Percentiles rank a stretch among this genome's conserved stretches.
phyloP scores from a whole-genome alignment of 176 grass and related monocot genomes.

The Themeda triandra region DNA sequence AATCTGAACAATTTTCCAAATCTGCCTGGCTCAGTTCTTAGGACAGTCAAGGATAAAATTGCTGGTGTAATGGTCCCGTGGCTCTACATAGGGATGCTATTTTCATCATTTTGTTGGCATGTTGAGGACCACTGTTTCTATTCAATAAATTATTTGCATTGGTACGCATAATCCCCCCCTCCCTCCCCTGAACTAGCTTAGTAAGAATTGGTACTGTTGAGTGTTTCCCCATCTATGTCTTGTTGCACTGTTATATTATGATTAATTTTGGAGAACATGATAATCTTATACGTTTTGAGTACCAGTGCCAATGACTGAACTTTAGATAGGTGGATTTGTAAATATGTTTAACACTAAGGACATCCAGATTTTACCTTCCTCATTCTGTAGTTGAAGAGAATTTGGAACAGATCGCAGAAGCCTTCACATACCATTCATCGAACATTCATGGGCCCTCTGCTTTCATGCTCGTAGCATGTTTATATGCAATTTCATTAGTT shows the following conservation, averaged over 20 bases:
- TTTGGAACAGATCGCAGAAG: background rate
- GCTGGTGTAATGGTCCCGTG: conserved; percentile 96
- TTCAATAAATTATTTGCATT: conserved; percentile 98
- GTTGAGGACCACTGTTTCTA: conserved; percentile 97
- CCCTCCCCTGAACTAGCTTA: background rate
- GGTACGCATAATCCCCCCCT: conserved; percentile 36
- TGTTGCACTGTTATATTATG: background rate
- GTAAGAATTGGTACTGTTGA: background rate
- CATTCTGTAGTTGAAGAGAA: background rate
- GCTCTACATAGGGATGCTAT: conserved; percentile 95
- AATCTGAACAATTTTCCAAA: conserved; percentile 97
- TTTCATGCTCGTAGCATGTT: background rate
- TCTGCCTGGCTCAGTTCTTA: conserved; percentile 84
- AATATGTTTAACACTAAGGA: background rate
- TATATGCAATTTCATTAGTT: background rate
- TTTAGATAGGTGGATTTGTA: background rate
- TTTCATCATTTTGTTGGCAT: conserved; percentile 98
- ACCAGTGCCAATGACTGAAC: background rate
- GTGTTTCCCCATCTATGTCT: background rate
- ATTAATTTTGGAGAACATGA: background rate
- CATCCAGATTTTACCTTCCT: background rate
- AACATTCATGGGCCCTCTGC: background rate
- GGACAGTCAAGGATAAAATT: conserved; percentile 74
- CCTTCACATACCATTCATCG: background rate
- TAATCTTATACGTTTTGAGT: background rate